phyloP scores from a whole-genome alignment of 805 yeast genomes.

The Gaillardinia entomophila region DNA sequence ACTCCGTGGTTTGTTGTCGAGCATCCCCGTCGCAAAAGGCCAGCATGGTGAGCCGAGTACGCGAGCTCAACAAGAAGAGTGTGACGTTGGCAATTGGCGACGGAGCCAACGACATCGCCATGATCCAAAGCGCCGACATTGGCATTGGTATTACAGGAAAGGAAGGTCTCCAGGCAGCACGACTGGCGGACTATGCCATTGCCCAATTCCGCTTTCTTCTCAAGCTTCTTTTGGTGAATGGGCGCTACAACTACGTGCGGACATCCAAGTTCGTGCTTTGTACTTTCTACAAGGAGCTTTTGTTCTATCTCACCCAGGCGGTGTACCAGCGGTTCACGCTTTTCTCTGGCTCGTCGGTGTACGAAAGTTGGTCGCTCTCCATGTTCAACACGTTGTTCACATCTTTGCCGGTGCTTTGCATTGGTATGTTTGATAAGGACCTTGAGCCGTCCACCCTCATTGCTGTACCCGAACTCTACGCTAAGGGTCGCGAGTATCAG shows the following conservation, averaged over 20 bases:
- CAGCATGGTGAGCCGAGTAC: constrained; percentile 73
- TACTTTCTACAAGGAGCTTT: constrained; percentile 89
- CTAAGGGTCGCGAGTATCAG: constrained; percentile 66
- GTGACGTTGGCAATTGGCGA: constrained; percentile 97
- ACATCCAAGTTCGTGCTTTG: constrained; percentile 88
- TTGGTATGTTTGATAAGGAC: constrained; percentile 96
- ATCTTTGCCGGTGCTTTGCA: constrained; percentile 80
- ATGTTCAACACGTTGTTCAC: constrained; percentile 97
- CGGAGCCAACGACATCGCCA: constrained; percentile 98
- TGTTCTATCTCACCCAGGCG: constrained; percentile 85
- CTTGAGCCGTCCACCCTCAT: constrained; percentile 79
- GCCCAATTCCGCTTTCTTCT: constrained; percentile 87
- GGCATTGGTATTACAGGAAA: constrained; percentile 97
- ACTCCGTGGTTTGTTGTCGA: constrained; percentile 90
- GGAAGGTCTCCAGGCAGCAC: constrained; percentile 95
- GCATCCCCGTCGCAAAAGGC: constrained; percentile 98
- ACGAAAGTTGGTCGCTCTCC: constrained; percentile 93
- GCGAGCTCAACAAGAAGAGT: constrained; percentile 57
- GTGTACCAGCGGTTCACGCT: constrained; percentile 79
- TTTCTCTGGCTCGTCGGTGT: constrained; percentile 89
- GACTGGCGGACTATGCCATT: constrained; percentile 90
- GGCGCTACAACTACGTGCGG: constrained; percentile 89
- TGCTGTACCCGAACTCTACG: constrained; percentile 87
- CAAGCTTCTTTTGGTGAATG: constrained; percentile 86
- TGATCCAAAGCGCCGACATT: constrained; percentile 98